These are phyloP conservation scores for Sclerotinia sclerotiorum DNA, from an alignment of 2,329 filamentous ascomycete genomes.

Conservation along the genomic window DNA sequence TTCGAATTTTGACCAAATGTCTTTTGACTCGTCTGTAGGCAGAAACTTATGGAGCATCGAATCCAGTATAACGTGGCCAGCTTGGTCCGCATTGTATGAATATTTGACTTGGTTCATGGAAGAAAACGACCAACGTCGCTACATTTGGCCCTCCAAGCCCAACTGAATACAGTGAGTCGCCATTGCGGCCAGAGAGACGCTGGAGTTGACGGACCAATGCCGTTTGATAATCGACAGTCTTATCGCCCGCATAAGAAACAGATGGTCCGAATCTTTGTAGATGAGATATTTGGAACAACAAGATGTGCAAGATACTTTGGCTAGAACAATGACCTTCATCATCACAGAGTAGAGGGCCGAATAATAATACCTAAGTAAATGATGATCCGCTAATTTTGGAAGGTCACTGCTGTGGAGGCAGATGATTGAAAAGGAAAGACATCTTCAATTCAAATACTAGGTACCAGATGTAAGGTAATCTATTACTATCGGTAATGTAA, in stretches of 20 bases:
- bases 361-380: neutral
- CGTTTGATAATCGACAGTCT: neutral
- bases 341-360: too few relatives aligned
- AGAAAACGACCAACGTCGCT: neutral
- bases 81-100: constrained; percentile 1
- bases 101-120: neutral
- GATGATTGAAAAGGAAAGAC: neutral
- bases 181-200: neutral
- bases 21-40: neutral
- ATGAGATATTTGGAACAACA: too few relatives aligned
- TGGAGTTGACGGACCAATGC: neutral
- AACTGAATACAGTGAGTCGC: too few relatives aligned
- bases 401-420: neutral
- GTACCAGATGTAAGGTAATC: too few relatives aligned
- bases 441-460: neutral
- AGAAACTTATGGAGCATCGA: neutral
- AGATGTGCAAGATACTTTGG: too few relatives aligned
- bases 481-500: too few relatives aligned
- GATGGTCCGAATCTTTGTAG: too few relatives aligned
- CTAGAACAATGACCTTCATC: too few relatives aligned
- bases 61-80: neutral
- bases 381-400: neutral
- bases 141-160: neutral
- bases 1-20: neutral
- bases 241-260: neutral